Evolutionary conservation across 441 rosid species (phyloP).

Genomic region (Hura crepitans): DNA sequence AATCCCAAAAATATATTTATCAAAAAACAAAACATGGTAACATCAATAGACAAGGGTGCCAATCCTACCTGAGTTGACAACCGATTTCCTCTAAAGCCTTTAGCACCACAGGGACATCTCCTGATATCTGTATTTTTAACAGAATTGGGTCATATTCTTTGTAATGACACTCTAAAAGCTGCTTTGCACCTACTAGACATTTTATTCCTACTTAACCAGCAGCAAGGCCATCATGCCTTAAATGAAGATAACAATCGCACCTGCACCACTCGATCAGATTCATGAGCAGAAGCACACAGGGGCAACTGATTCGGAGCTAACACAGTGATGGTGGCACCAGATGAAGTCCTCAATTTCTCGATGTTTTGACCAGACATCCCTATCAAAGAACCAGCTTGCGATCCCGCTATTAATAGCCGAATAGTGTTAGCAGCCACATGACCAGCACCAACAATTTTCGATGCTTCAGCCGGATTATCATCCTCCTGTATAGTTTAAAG

Average conservation of each 20-base stretch:
- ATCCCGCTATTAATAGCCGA: constrained; percentile 56
- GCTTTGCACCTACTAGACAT: too few species aligned
- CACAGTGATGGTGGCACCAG: constrained; percentile 52
- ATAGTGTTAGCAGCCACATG: constrained; percentile 60
- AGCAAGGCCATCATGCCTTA: too few species aligned
- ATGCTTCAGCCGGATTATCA: constrained; percentile 32
- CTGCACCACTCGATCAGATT: constrained; percentile 67
- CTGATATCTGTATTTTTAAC: constrained; percentile 44
- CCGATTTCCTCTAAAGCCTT: constrained; percentile 57
- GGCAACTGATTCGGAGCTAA: constrained; percentile 65
- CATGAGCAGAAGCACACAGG: constrained; percentile 62
- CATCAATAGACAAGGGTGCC: neutral
- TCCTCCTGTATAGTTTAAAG: constrained; percentile 39
- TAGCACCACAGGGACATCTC: constrained; percentile 51
- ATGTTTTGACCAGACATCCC: constrained; percentile 64
- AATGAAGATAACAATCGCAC: constrained; percentile 22
- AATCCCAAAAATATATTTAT: neutral
- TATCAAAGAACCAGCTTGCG: constrained; percentile 57
- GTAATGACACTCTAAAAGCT: neutral
- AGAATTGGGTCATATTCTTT: constrained; percentile 4
- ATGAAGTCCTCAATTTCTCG: constrained; percentile 53
- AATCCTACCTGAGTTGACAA: constrained; percentile 45
- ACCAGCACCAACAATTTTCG: constrained; percentile 34
- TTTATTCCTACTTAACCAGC: too few species aligned
- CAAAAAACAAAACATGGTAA: neutral